Evolutionary conservation across 1,284 basidiomycete species (phyloP).

Genomic region (Phaffia rhodozyma): DNA sequence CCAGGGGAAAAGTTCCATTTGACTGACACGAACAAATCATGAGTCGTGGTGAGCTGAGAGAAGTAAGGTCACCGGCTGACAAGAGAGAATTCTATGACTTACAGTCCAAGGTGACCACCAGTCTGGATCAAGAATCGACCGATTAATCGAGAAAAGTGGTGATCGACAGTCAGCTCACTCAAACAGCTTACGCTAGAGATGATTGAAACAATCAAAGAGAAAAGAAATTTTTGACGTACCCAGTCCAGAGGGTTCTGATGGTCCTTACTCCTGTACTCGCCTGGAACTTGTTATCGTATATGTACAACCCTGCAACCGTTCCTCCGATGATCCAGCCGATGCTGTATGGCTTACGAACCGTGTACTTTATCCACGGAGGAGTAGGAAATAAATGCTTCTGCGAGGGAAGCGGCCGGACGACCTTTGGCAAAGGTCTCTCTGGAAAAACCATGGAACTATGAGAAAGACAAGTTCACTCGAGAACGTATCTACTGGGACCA

Average conservation of each 20-base stretch:
- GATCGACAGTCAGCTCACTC: slow-evolving; percentile 39
- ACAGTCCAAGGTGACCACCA: slow-evolving; percentile 35
- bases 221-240: slow-evolving; percentile 30
- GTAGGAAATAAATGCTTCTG: too few species aligned
- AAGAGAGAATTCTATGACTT: slow-evolving; percentile 7
- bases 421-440: too few species aligned
- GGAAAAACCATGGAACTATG: too few species aligned
- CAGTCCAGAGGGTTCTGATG: slow-evolving; percentile 54
- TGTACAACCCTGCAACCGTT: slow-evolving; percentile 41
- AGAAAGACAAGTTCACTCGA: too few species aligned
- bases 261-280: slow-evolving; percentile 55
- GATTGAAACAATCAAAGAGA: neutral
- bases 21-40: slow-evolving; percentile 32
- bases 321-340: slow-evolving; percentile 16
- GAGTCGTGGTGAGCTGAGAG: neutral
- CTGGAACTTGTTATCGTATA: slow-evolving; percentile 49
- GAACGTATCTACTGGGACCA: too few species aligned
- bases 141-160: neutral
- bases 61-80: neutral
- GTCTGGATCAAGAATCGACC: slow-evolving; percentile 20
- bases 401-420: too few species aligned
- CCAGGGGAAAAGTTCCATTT: slow-evolving; percentile 65
- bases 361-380: too few species aligned
- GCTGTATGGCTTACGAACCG: too few species aligned
- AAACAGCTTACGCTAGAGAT: slow-evolving; percentile 40